Evolutionary conservation across 495 filamentous ascomycete genomes (phyloP), one percentile per base, ranked within the genome.

Genomic region (Tuber microsphaerosporum): DNA sequence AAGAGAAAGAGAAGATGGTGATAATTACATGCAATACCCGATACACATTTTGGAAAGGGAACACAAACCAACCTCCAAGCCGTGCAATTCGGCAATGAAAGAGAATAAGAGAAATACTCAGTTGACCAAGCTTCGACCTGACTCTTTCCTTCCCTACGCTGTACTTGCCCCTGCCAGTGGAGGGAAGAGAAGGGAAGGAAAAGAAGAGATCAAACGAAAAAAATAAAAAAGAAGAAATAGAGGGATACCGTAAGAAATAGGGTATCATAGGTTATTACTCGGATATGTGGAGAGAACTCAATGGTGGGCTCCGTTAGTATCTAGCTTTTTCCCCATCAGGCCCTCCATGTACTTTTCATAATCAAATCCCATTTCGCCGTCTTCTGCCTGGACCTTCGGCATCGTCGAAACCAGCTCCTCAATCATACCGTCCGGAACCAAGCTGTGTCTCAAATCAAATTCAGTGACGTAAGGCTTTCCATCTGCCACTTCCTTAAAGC

Each of bases 401-500:
- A 98, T 95, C 48, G 92, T 92, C 81, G 91, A 87, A 73, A 95
- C 88, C 22, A 99, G 87, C 81, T 97, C 91, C 71, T 97, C 94
- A 75, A 98, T 96, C 68, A 98, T 89, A 73, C 97, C 93, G 80
- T 98, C 96, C 0, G 95, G 94, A 39, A 99, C 94, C 31, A 99
- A 88, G 39, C 91, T 93, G 84, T 97, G 96, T 74, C 94, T 89
- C 56, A 99, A 89, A 84, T 99, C 95, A 83, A 99, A 90, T 85
- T 99, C 95, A 17, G 95, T 99, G 19, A 99, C 95, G 84, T 97
- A 99, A 22, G 95, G 94, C 22, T 98, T 99, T 69, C 96, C 96
- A 87, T 99, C 95, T 19, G 95, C 95, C 41, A 99, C 95, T 84
- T 98, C 95, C 74, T 89, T 89, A 88, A 99, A 99, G 82, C 90